These are phyloP conservation scores for Globisporangium apiculatum DNA, from an alignment of 352 stramenopile species.

Conservation along the genomic window DNA sequence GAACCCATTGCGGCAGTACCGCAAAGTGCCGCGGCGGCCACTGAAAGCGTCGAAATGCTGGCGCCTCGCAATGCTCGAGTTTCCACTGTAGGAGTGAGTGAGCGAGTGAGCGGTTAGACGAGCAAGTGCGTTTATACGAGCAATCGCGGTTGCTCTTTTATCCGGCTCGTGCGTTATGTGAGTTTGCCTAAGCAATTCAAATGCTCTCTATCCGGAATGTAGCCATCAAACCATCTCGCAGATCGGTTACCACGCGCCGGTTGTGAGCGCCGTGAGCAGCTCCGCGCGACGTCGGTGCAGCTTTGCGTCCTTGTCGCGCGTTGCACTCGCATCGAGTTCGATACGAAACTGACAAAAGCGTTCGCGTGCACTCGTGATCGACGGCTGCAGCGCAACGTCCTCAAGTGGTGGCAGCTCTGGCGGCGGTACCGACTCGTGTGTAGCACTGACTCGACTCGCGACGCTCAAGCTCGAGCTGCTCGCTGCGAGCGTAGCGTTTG, in stretches of 20 bases:
- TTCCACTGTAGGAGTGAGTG: slow-evolving; percentile 27
- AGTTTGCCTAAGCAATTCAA: no score
- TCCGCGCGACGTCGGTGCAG: slow-evolving; percentile 34
- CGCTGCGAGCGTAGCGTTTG: neutral
- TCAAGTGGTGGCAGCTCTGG: slow-evolving; percentile 4
- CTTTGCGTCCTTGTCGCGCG: slow-evolving; percentile 24
- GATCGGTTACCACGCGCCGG: slow-evolving; percentile 15
- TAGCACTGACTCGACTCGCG: neutral
- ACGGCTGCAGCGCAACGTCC: slow-evolving; percentile 12
- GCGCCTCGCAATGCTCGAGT: slow-evolving; percentile 39
- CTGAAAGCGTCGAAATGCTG: slow-evolving; percentile 72
- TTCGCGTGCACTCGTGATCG: slow-evolving; percentile 4
- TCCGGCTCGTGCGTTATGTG: no score
- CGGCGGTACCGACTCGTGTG: neutral
- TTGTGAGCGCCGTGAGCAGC: slow-evolving; percentile 36
- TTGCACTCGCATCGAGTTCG: slow-evolving; percentile 10
- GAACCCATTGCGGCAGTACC: slow-evolving; percentile 24
- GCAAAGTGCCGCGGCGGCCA: slow-evolving; percentile 57
- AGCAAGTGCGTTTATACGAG: no score
- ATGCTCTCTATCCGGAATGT: no score
- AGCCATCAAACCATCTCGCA: slow-evolving; percentile 1
- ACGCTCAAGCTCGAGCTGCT: slow-evolving; percentile 5
- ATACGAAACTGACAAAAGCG: slow-evolving; percentile 23
- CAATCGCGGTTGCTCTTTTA: no score
- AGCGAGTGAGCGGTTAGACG: neutral